Base-by-base conservation (phyloP, 495 filamentous ascomycete genomes). In the Neurospora tetrasperma region DNA sequence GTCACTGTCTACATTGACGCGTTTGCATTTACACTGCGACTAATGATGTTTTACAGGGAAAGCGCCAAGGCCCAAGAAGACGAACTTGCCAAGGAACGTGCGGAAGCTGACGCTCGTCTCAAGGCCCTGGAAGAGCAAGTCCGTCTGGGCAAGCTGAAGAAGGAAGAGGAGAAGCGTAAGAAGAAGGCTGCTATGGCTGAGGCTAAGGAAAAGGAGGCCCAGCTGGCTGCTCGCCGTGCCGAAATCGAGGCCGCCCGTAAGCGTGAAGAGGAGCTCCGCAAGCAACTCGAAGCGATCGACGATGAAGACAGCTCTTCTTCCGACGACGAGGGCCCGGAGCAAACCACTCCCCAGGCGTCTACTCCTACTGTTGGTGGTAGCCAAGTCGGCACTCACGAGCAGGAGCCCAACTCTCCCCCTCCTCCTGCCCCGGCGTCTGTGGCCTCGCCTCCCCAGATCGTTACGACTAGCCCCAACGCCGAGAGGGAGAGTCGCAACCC, bases 61-160 rank as follows among this genome's bases (percentile, higher is more conserved):
- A 92, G 94, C 79, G 92, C 93, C 42, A 85, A 83, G 71, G 82
- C 85, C 18, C 91, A 94, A 76, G 93, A 97, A 78, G 88, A 90
- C 16, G 95, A 95, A 71, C 86, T 97, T 42, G 88, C 85, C 39
- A 88, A 84, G 74, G 94, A 97, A 81, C 91, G 91, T 69, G 89
- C 94, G 74, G 94, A 90, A 62, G 89, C 94, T 68, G 90, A 92
- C 77, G 93, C 92, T 59, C 91, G 93, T 62, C 88, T 97, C 27
- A 91, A 89, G 76, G 95, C 94, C 35, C 86, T 99, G 39, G 94
- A 99, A 78, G 93, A 98, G 78, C 94, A 96, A 79, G 94, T 98
- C 66, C 90, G 90, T 74, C 92, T 94, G 80, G 94, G 95, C 71
- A 98, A 98, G 83, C 83, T 98, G n/a, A 96, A 94, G 86, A 97